These are phyloP conservation scores for Apophysomyces variabilis DNA, from an alignment of 371 early-diverging fungal genomes.

Conservation along the genomic window DNA sequence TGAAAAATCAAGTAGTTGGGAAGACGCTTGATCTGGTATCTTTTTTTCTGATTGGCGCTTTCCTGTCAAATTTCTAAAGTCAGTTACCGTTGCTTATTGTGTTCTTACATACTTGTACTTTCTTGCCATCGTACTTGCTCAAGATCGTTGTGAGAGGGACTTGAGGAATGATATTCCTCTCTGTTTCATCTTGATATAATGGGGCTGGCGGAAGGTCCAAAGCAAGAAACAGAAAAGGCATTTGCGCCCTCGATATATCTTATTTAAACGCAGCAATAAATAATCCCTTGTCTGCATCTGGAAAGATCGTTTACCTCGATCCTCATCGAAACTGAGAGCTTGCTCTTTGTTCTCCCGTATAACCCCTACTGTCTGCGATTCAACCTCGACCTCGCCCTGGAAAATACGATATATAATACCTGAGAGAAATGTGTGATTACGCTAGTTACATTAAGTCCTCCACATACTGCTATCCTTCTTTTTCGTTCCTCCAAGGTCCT, in stretches of 20 bases:
- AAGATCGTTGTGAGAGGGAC: conserved; percentile 79
- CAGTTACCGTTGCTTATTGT: not conserved
- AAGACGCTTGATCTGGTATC: conserved; percentile 75
- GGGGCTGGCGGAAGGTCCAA: conserved; percentile 95
- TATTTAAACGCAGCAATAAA: not conserved
- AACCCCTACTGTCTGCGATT: conserved; percentile 62
- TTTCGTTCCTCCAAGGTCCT: conserved; percentile 80
- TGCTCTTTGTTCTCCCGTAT: conserved; percentile 37
- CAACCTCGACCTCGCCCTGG: conserved; percentile 83
- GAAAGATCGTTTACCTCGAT: conserved; percentile 36
- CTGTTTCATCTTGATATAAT: conserved; percentile 87
- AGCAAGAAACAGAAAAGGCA: conserved; percentile 87
- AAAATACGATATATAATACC: conserved; percentile 82
- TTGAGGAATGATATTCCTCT: conserved; percentile 94
- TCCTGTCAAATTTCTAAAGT: conserved; percentile 48
- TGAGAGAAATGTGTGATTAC: conserved; percentile 20
- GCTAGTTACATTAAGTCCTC: not conserved
- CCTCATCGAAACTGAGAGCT: conserved; percentile 44
- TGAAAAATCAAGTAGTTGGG: conserved; percentile 92
- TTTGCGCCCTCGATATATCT: conserved; percentile 54
- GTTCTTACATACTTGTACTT: conserved; percentile 58
- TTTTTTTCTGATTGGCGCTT: conserved; percentile 63
- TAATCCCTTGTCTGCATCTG: not conserved
- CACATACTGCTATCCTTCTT: conserved; percentile 73
- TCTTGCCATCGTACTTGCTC: conserved; percentile 85